Evolutionary conservation across 148 eudicot species (phyloP).

Genomic region (Oxyria digyna): DNA sequence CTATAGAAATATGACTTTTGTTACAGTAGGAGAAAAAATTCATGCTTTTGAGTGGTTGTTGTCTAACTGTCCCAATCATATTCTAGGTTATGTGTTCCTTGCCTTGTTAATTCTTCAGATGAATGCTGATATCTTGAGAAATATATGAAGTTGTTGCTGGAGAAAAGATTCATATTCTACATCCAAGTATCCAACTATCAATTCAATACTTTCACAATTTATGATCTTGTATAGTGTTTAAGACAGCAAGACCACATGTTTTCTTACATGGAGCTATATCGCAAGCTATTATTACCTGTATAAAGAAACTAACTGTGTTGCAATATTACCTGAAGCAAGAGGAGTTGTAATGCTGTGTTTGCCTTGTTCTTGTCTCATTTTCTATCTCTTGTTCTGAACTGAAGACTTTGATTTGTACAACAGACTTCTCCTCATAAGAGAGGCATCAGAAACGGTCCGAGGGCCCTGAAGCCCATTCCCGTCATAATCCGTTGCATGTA

Average conservation of each 20-base stretch:
- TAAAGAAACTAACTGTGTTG: constrained; percentile 81
- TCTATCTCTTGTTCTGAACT: neutral
- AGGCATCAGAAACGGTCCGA: constrained; percentile 90
- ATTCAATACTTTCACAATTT: no score
- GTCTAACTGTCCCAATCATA: neutral
- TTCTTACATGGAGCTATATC: neutral
- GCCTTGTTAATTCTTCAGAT: neutral
- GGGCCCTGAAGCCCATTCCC: constrained; percentile 78
- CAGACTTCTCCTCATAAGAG: constrained; percentile 64
- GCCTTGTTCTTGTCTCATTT: neutral
- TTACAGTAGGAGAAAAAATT: neutral
- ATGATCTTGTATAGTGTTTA: neutral
- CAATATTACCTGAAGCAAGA: constrained; percentile 32
- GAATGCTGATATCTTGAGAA: neutral
- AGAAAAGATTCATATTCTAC: no score
- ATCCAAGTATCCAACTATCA: no score
- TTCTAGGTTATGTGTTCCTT: neutral
- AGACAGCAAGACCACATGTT: neutral
- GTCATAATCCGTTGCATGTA: constrained; percentile 91
- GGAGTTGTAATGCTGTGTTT: constrained; percentile 15
- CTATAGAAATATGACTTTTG: neutral
- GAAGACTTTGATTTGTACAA: constrained; percentile 19
- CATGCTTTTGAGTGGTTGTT: neutral
- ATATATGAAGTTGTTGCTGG: neutral
- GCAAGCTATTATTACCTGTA: constrained; percentile 1